These are phyloP conservation scores for Sporobolus alterniflorus DNA, from an alignment of 202 grass and related monocot species.

Conservation along the genomic window DNA sequence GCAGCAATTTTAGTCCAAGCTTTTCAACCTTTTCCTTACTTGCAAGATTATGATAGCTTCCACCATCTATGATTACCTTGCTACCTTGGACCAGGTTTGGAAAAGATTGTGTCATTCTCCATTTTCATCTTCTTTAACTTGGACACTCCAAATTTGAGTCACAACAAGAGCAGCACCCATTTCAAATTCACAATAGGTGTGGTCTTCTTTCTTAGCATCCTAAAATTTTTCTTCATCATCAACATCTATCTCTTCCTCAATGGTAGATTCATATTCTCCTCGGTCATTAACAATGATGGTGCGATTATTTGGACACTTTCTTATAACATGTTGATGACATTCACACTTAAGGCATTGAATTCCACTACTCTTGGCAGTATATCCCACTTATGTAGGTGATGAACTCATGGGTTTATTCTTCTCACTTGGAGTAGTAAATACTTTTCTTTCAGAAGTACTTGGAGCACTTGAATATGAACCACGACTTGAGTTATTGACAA, in stretches of 20 bases:
- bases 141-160: background rate
- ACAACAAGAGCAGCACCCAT: background rate
- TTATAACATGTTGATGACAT: background rate
- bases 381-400: background rate
- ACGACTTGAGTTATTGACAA: too few relatives aligned
- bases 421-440: background rate
- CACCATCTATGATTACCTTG: background rate
- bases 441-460: background rate
- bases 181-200: background rate
- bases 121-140: background rate
- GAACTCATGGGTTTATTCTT: background rate
- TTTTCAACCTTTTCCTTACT: background rate
- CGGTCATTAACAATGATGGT: background rate
- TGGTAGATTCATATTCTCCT: background rate
- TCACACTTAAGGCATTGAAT: conserved; percentile 21
- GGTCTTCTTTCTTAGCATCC: background rate
- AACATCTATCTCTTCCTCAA: background rate
- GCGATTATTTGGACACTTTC: background rate
- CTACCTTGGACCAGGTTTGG: background rate
- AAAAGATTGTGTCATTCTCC: background rate
- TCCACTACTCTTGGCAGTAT: background rate
- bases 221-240: background rate
- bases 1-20: background rate
- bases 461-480: background rate
- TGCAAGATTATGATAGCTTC: background rate